Conservation (phyloP, 192 early-diverging fungal genomes). For the Coemansia sp. region DNA sequence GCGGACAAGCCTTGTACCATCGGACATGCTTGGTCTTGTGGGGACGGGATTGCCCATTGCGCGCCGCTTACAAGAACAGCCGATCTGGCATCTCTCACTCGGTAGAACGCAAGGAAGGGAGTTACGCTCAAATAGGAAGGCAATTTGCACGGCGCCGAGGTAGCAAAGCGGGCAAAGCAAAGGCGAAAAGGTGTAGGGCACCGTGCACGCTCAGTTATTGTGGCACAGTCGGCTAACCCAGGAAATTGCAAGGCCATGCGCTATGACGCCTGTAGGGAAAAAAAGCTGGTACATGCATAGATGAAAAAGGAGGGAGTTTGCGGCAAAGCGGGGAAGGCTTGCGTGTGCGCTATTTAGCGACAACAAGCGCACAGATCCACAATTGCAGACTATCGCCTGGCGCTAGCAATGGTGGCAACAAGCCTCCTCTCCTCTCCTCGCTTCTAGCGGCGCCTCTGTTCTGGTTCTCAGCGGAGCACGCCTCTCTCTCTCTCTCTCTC, state of each 20-base stretch:
- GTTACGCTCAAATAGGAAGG: slow-evolving; percentile 13
- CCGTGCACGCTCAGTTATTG: slow-evolving; percentile 13
- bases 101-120: background rate
- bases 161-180: background rate
- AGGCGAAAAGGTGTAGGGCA: background rate
- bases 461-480: background rate
- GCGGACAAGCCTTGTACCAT: background rate
- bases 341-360: slow-evolving; percentile 2
- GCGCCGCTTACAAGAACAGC: background rate
- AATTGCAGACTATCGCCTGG: slow-evolving; percentile 3
- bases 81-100: background rate
- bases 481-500: background rate
- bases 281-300: slow-evolving; percentile 12
- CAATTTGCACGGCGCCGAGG: background rate
- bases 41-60: background rate
- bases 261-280: slow-evolving; percentile 13
- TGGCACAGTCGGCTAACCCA: slow-evolving; percentile 13
- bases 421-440: background rate
- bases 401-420: background rate
- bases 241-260: slow-evolving; percentile 4
- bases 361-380: background rate
- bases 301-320: slow-evolving; percentile 16
- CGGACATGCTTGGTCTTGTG: background rate
- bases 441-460: slow-evolving; percentile 2
- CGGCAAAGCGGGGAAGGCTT: slow-evolving; percentile 2